Evolutionary conservation across 2,329 filamentous ascomycete species (phyloP), one percentile per base, ranked within the genome.

Genomic region (Akanthomyces muscarius): DNA sequence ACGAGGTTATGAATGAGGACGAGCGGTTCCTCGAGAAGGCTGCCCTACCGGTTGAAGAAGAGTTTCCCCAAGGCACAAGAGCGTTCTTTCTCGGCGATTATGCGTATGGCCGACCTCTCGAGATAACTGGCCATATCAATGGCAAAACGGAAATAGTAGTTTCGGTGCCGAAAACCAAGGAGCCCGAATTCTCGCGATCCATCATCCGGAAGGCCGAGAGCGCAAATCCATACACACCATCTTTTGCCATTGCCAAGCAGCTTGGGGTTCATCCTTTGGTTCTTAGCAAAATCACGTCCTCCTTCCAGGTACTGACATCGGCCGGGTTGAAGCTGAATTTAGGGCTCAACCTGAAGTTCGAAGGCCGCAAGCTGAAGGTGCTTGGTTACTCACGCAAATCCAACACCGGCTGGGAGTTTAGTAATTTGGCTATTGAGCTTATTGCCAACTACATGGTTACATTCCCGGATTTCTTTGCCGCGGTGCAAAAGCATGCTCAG

Each of bases 61-160:
- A 99, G 71, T 98, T 97, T 66, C 93, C 95, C 0, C 77, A 88
- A 62, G 89, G 87, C 45, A 90, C 91, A 1, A 86, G 89, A 62
- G 92, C 90, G 0, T 99, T 99, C 78, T 98, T 97, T 80, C 80
- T 99, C 2, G 95, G 95, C 53, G 93, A 97, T 44, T 96, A 89
- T 76, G 91, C 92, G 60, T 98, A 96, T 70, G 95, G 95, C 18
- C 86, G 93, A 44, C 94, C 95, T 4, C 79, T 97, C n/a, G 88
- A 95, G 73, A 87, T 99, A 25, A 84, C 85, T 28, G 86, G 86
- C 1, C 91, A 98, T 71, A 81, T 81, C 18, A 82, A 85, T 64
- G 88, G 90, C 70, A 93, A 91, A 74, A 86, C 91, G 13, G 88
- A 92, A 64, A 86, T 97, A 60, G 85, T 89, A 76, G 82, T 98